phyloP scores from a whole-genome alignment of 2,329 filamentous ascomycete species.

The Venturia effusa region DNA sequence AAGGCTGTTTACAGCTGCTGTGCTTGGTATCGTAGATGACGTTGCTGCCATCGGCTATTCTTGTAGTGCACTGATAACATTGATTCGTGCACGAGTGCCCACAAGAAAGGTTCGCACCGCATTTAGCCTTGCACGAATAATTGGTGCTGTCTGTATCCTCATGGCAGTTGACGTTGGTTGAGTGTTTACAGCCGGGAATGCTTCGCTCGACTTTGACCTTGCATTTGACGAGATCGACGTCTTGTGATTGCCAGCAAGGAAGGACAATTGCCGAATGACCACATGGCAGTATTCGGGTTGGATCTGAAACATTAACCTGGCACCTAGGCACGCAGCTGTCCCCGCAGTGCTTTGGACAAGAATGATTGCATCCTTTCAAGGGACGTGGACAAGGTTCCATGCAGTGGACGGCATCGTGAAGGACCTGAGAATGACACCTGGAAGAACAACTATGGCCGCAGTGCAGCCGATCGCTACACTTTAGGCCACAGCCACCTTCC shows the following conservation, averaged over 20 bases:
- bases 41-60: not conserved
- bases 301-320: conserved; percentile 20
- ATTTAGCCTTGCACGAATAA: conserved; percentile 13
- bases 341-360: conserved; percentile 34
- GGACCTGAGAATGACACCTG: conserved; percentile 36
- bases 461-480: conserved; percentile 11
- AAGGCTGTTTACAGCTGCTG: conserved; percentile 17
- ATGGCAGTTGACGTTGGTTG: conserved; percentile 12
- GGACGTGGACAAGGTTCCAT: conserved; percentile 33
- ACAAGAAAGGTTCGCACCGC: conserved; percentile 12
- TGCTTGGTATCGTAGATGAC: conserved; percentile 4
- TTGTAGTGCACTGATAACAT: conserved; percentile 7
- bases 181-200: conserved; percentile 10
- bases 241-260: conserved; percentile 12
- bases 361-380: conserved; percentile 34
- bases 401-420: conserved; percentile 39
- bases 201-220: conserved; percentile 6
- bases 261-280: conserved; percentile 26
- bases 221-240: conserved; percentile 10
- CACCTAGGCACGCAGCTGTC: conserved; percentile 32
- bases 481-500: conserved; percentile 15
- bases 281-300: conserved; percentile 26
- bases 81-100: conserved; percentile 14
- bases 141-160: conserved; percentile 5
- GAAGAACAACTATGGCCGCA: conserved; percentile 40